These are phyloP conservation scores for Solanum rostratum DNA, from an alignment of 257 asterid genomes.

Conservation along the genomic window DNA sequence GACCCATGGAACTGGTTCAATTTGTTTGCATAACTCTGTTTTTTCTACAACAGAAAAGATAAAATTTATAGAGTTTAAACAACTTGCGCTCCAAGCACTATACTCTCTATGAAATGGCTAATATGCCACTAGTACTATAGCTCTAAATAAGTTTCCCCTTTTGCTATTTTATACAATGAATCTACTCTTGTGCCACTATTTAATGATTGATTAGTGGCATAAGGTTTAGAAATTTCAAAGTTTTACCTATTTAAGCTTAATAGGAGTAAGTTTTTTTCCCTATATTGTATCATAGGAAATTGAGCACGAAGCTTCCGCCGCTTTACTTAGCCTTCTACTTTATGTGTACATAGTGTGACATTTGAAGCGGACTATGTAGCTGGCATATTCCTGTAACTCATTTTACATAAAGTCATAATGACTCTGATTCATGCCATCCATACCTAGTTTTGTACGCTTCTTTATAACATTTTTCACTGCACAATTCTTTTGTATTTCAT, in stretches of 20 bases:
- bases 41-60: not conserved
- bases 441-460: not conserved
- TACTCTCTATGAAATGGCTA: not conserved
- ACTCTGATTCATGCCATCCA: not conserved
- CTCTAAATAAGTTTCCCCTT: not conserved
- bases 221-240: not conserved
- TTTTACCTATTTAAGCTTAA: not conserved
- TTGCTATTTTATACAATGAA: not conserved
- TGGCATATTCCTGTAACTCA: not conserved
- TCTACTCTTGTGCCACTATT: not conserved
- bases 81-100: not conserved
- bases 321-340: not conserved
- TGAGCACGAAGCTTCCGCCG: not conserved
- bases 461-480: not conserved
- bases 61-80: not conserved
- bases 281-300: not conserved
- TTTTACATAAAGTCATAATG: not conserved
- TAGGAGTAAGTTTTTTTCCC: not conserved
- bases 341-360: not conserved
- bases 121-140: not conserved
- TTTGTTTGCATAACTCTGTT: not conserved
- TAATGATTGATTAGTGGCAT: not conserved
- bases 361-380: not conserved
- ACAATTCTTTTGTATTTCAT: not conserved
- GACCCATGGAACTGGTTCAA: not conserved